phyloP scores from a whole-genome alignment of 257 asterid genomes.

The Lantana camara region DNA sequence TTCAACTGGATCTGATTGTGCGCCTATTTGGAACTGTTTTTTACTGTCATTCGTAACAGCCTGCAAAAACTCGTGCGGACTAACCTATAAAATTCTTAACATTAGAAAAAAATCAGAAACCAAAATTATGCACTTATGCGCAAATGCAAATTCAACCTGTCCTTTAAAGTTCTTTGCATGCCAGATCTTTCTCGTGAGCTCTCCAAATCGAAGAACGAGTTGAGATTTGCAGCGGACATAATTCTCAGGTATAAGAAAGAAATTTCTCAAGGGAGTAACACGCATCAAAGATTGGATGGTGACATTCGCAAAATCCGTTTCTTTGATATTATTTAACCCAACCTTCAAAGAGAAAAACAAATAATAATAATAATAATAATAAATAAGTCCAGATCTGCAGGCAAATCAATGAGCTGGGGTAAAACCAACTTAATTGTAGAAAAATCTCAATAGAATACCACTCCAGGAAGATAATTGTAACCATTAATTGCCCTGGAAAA shows the following conservation, averaged over 20 bases:
- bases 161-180: conserved; percentile 94
- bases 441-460: conserved; percentile 48
- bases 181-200: conserved; percentile 98
- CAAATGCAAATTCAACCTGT: conserved; percentile 58
- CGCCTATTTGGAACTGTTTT: conserved; percentile 82
- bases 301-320: conserved; percentile 95
- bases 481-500: conserved; percentile 99
- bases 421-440: conserved; percentile 15
- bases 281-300: conserved; percentile 98
- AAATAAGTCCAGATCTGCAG: too few relatives aligned
- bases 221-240: conserved; percentile 80
- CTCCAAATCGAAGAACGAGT: conserved; percentile 95
- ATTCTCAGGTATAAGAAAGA: conserved; percentile 92
- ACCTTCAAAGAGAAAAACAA: conserved; percentile 44
- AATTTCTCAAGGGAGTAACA: conserved; percentile 96
- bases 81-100: conserved; percentile 98
- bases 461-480: conserved; percentile 98
- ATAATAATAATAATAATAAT: neutral
- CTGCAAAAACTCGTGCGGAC: conserved; percentile 97
- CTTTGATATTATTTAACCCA: conserved; percentile 94
- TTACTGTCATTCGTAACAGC: conserved; percentile 95
- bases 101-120: conserved; percentile 26
- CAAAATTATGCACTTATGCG: neutral
- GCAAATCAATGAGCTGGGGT: too few relatives aligned
- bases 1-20: conserved; percentile 96